Percentiles rank a stretch among this genome's conserved stretches.
phyloP scores from a whole-genome alignment of 2,329 filamentous ascomycete species.

The Trichoderma sp. region DNA sequence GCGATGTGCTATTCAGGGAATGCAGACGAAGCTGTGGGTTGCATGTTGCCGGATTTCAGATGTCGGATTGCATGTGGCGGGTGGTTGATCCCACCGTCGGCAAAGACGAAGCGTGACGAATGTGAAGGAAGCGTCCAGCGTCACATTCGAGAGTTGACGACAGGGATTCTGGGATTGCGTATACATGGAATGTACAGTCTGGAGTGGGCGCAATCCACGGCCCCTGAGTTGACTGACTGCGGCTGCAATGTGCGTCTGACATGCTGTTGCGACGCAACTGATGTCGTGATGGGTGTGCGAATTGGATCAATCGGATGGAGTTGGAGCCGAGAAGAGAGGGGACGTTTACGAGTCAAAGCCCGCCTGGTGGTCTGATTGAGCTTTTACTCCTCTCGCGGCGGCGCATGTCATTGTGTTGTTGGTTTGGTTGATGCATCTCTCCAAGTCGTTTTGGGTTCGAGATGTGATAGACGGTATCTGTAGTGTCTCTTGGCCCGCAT shows the following conservation, averaged over 20 bases:
- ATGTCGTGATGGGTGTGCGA: background rate
- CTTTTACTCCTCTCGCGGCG: background rate
- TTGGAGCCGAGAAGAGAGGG: background rate
- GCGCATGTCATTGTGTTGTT: background rate
- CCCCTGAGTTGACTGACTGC: slow-evolving; percentile 8
- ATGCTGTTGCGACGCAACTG: background rate
- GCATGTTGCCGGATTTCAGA: background rate
- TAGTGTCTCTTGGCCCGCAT: background rate
- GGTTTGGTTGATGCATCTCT: background rate
- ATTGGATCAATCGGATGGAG: background rate
- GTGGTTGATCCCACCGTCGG: too few relatives aligned
- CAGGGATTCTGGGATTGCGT: too few relatives aligned
- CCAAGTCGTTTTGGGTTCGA: background rate
- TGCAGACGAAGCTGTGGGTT: background rate
- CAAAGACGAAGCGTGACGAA: too few relatives aligned
- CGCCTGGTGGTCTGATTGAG: background rate
- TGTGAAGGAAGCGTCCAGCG: too few relatives aligned
- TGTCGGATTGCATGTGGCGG: too few relatives aligned
- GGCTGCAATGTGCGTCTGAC: slow-evolving; percentile 6
- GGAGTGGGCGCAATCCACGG: background rate
- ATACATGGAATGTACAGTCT: too few relatives aligned
- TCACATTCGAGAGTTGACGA: too few relatives aligned
- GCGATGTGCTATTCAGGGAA: background rate
- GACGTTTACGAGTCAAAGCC: background rate
- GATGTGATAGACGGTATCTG: background rate